Base-by-base conservation (phyloP, 192 early-diverging fungal genomes). In the Coemansia sp. region DNA sequence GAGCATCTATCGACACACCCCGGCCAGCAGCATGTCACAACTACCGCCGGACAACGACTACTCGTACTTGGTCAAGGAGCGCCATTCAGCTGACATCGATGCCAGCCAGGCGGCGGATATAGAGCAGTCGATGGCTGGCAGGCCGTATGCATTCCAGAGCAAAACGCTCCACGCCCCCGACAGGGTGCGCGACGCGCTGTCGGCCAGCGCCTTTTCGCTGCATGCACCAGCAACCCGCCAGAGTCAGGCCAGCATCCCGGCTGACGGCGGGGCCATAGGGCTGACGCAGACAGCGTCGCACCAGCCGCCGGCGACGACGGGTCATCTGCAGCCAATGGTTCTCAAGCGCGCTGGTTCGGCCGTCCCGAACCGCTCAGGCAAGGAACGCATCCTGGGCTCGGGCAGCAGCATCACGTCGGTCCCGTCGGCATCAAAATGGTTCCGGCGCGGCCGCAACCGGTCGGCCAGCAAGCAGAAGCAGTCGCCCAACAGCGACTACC, bases 21-120 rank as follows among this genome's bases (percentile, higher is more conserved):
- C 36, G 7, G 50, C 28, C n/a, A 59, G 43, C 53, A 65, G 53
- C 39, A 39, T 55, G 38, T 58, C 63, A 8, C 50, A 46, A 22
- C 32, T 36, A 10, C 40, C 57, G 14, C 31, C 66, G 2, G 42
- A 28, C 6, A 19, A n/a, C 9, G 62, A 62, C 43, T 76, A 76
- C 30, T 65, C 73, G 26, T 76, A 76, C 29, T 26, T 76, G 50
- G 31, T 70, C 12, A 53, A 44, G n/a, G 72, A 68, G 51, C 72
- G 66, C 38, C 55, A 56, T 40, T 69, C 66, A 22, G 50, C 55
- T 10, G 46, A 57, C 19, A 46, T 53, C 9, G 62, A 45, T 21
- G 43, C 49, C 29, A 39, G 26, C 27, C 50, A 32, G 31, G 17
- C 30, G 20, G 21, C 31, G 7, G 20, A 34, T 25, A 5, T 27